Conservation (phyloP, 2,329 filamentous ascomycete species). For the Tolypocladium ophioglossoides region DNA sequence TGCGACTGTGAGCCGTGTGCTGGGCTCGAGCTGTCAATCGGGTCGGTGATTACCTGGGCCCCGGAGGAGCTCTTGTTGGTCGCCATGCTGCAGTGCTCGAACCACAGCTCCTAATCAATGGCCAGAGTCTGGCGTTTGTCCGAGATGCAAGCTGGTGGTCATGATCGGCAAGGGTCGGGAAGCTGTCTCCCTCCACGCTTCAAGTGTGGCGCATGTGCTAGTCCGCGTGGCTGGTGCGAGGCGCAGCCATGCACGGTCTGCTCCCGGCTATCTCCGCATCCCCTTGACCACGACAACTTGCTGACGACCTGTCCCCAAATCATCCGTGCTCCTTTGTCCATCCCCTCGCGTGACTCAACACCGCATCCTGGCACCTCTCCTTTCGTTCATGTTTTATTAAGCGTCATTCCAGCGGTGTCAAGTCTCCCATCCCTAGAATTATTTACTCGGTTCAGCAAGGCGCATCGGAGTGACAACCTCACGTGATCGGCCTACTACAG, state of each 20-base stretch:
- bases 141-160: background rate
- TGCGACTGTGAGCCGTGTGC: background rate
- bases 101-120: background rate
- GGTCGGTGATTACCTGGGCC: slow-evolving; percentile 16
- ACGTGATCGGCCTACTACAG: slow-evolving; percentile 10
- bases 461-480: slow-evolving; percentile 4
- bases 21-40: background rate
- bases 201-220: background rate
- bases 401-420: background rate
- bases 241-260: background rate
- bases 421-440: background rate
- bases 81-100: slow-evolving; percentile 18
- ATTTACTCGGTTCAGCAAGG: background rate
- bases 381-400: background rate
- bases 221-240: background rate
- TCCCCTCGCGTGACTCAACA: background rate
- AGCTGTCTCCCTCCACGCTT: background rate
- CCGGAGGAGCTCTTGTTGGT: slow-evolving; percentile 17
- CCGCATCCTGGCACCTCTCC: background rate
- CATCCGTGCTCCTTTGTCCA: background rate
- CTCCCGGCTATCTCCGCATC: background rate
- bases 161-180: background rate
- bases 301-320: background rate
- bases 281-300: background rate
- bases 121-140: background rate